phyloP scores from a whole-genome alignment of 805 yeast species.

The Candida ipomoeae region DNA sequence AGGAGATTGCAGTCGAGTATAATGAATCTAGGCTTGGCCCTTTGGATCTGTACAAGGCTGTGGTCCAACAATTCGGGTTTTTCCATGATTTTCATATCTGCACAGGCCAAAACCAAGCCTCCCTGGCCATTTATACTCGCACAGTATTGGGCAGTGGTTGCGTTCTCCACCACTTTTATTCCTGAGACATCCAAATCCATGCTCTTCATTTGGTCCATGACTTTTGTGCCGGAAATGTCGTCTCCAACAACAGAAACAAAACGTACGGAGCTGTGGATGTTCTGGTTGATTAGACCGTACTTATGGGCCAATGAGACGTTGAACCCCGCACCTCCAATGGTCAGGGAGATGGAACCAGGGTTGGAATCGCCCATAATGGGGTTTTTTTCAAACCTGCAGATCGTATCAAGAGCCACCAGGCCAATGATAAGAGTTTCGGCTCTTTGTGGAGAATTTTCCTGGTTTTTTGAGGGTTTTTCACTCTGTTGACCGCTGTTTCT shows the following conservation, averaged over 20 bases:
- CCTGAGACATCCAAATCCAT: slow-evolving; percentile 37
- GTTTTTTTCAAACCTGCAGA: slow-evolving; percentile 41
- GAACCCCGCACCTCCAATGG: slow-evolving; percentile 82
- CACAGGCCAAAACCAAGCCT: slow-evolving; percentile 67
- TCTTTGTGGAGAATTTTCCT: not conserved
- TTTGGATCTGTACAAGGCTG: slow-evolving; percentile 31
- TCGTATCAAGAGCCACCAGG: slow-evolving; percentile 70
- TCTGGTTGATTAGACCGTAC: slow-evolving; percentile 19
- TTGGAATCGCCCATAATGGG: slow-evolving; percentile 57
- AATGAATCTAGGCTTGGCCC: slow-evolving; percentile 45
- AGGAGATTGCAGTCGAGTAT: slow-evolving; percentile 70
- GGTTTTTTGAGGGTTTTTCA: not conserved
- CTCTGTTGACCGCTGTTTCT: not conserved
- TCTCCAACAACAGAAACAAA: slow-evolving; percentile 59
- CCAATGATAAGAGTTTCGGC: slow-evolving; percentile 55
- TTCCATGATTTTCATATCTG: slow-evolving; percentile 77
- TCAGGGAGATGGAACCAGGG: slow-evolving; percentile 55
- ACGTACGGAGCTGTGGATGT: slow-evolving; percentile 20
- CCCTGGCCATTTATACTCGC: slow-evolving; percentile 65
- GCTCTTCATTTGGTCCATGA: slow-evolving; percentile 27
- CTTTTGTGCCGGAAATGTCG: slow-evolving; percentile 49
- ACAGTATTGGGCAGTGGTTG: slow-evolving; percentile 64
- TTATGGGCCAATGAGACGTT: slow-evolving; percentile 68
- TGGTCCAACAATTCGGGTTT: slow-evolving; percentile 37
- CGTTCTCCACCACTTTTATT: slow-evolving; percentile 22